Conservation (phyloP, 495 filamentous ascomycete species). For the Oidiodendron maius region DNA sequence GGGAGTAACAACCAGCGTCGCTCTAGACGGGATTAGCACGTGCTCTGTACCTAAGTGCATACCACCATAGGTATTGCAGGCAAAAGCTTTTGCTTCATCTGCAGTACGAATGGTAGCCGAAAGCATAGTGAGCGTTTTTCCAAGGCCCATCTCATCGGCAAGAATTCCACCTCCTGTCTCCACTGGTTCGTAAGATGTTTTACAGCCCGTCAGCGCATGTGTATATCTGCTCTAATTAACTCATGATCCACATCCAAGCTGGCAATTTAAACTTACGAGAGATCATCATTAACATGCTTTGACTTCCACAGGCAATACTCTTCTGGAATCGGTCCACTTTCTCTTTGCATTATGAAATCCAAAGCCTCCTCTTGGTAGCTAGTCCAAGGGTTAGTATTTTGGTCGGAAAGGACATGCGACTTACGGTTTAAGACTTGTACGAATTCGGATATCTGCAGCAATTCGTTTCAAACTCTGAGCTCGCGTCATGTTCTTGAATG, state of each 20-base stretch:
- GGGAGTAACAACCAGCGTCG: slow-evolving; percentile 75
- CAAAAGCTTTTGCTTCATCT: slow-evolving; percentile 8
- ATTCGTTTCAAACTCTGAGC: slow-evolving; percentile 14
- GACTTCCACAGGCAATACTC: slow-evolving; percentile 22
- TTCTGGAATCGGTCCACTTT: slow-evolving; percentile 25
- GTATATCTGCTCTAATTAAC: slow-evolving; percentile 1
- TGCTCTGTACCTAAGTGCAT: neutral
- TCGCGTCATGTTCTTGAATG: slow-evolving; percentile 15
- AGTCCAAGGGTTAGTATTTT: too few species aligned
- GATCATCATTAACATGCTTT: slow-evolving; percentile 1
- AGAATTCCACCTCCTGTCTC: slow-evolving; percentile 61
- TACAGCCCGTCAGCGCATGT: slow-evolving; percentile 5
- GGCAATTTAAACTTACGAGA: slow-evolving; percentile 5
- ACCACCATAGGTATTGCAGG: neutral
- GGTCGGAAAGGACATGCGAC: slow-evolving; percentile 23
- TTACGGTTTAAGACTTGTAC: slow-evolving; percentile 20
- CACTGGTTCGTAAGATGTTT: neutral
- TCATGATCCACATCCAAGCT: neutral
- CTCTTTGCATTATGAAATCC: slow-evolving; percentile 30
- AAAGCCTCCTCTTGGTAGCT: slow-evolving; percentile 32
- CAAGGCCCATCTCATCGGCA: slow-evolving; percentile 90
- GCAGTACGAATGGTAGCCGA: slow-evolving; percentile 52
- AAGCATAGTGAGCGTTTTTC: slow-evolving; percentile 85
- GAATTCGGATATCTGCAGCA: slow-evolving; percentile 17
- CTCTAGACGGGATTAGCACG: slow-evolving; percentile 35